A percentile compares a stretch with the other conserved stretches of the same genome.
phyloP scores from a whole-genome alignment of 371 early-diverging fungal genomes.

The Choanephora cucurbitarum region DNA sequence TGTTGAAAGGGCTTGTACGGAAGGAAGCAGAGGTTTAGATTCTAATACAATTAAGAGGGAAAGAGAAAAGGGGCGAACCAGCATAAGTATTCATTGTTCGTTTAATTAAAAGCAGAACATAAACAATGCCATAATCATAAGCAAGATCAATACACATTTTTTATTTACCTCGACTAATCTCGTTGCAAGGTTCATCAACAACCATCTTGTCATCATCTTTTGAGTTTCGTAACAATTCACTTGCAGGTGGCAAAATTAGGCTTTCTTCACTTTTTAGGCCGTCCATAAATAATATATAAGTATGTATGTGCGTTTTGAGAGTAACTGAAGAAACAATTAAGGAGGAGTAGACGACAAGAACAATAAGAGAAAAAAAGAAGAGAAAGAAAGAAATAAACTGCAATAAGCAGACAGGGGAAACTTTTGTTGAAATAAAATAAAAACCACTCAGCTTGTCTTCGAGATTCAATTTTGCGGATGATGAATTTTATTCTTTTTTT shows the following conservation, averaged over 20 bases:
- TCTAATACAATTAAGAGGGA: not conserved
- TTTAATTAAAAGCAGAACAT: not conserved
- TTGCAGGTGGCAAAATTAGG: conserved; percentile 32
- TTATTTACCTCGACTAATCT: conserved; percentile 1
- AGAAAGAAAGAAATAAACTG: conserved; percentile 2
- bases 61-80: no score
- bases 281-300: conserved; percentile 7
- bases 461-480: no score
- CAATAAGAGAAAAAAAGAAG: no score
- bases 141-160: not conserved
- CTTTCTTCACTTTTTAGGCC: not conserved
- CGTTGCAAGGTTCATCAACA: conserved; percentile 11
- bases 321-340: no score
- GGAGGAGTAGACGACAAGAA: no score
- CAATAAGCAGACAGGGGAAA: conserved; percentile 4
- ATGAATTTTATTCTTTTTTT: no score
- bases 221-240: conserved; percentile 28
- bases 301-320: not conserved
- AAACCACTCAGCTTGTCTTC: not conserved
- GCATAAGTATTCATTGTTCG: no score
- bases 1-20: conserved; percentile 11
- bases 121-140: not conserved
- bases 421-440: not conserved
- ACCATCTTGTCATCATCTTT: conserved; percentile 16
- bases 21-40: conserved; percentile 3